These are phyloP conservation scores for Ceratobasidium sp. DNA, from an alignment of 1,284 basidiomycete genomes.

Conservation along the genomic window DNA sequence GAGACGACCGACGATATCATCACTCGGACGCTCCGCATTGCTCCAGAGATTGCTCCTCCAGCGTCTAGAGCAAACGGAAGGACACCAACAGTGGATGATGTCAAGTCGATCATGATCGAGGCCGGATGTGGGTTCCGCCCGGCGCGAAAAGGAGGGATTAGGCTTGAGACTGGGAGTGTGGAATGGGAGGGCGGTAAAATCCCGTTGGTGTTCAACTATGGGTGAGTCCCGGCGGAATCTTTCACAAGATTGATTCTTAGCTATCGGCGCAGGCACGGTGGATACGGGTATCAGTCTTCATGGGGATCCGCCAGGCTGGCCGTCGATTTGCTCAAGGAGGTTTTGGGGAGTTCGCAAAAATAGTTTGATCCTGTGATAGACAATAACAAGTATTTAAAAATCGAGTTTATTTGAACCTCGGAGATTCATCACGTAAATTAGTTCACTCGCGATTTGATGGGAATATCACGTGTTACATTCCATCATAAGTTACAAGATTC, in stretches of 20 bases:
- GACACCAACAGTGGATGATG: conserved; percentile 65
- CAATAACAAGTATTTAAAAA: too few species aligned
- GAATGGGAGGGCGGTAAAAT: conserved; percentile 44
- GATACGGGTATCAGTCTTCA: conserved; percentile 72
- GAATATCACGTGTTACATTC: too few species aligned
- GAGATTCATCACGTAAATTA: too few species aligned
- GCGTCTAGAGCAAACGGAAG: conserved; percentile 49
- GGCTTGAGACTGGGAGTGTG: conserved; percentile 53
- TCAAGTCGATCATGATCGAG: conserved; percentile 66
- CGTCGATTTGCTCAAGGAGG: conserved; percentile 57
- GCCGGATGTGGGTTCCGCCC: conserved; percentile 66
- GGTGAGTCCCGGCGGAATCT: conserved; percentile 49
- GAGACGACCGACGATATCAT: conserved; percentile 63
- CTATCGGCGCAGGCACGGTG: conserved; percentile 56
- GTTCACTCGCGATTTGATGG: too few species aligned
- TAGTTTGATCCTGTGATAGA: too few species aligned
- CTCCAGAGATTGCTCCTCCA: conserved; percentile 72
- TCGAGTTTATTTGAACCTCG: too few species aligned
- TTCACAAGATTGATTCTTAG: conserved; percentile 18
- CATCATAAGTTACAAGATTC: too few species aligned
- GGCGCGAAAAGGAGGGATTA: conserved; percentile 56
- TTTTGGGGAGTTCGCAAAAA: neutral
- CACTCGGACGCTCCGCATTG: conserved; percentile 61
- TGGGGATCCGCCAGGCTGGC: conserved; percentile 74
- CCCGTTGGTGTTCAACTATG: conserved; percentile 59